Evolutionary conservation across 345 rosid species (phyloP).

Genomic region (Gossypioides kirkii): DNA sequence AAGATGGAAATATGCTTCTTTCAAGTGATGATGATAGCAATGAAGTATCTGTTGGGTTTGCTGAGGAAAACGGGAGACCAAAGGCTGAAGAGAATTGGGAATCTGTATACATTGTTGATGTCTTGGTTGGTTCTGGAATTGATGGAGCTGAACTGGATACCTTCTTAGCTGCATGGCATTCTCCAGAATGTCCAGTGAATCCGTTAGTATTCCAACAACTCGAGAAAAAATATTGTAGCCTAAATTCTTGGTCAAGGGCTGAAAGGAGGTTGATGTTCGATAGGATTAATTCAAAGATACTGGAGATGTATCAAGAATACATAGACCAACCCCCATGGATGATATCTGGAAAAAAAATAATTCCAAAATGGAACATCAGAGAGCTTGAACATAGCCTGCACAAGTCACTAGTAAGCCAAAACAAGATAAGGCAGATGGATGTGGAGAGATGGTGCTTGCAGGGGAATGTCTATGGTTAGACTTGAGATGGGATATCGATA

Average conservation of each 20-base stretch:
- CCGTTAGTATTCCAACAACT: constrained; percentile 66
- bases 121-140: constrained; percentile 48
- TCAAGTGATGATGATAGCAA: constrained; percentile 70
- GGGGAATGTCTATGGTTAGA: constrained; percentile 56
- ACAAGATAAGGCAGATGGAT: constrained; percentile 31
- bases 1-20: constrained; percentile 55
- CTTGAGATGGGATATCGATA: constrained; percentile 45
- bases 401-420: constrained; percentile 34
- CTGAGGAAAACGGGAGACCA: constrained; percentile 28
- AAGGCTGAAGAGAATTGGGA: constrained; percentile 47
- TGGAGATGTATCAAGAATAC: constrained; percentile 40
- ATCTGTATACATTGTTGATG: constrained; percentile 45
- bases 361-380: constrained; percentile 34
- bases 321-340: constrained; percentile 60
- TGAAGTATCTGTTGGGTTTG: constrained; percentile 27
- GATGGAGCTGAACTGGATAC: constrained; percentile 35
- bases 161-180: constrained; percentile 44
- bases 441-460: constrained; percentile 34
- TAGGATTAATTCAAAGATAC: constrained; percentile 49
- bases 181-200: constrained; percentile 51
- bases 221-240: constrained; percentile 51
- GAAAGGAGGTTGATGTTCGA: constrained; percentile 75
- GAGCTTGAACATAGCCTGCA: constrained; percentile 41
- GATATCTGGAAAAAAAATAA: constrained; percentile 20
- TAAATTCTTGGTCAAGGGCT: constrained; percentile 37